Evolutionary conservation across 768 basidiomycete species (phyloP), one percentile per base, ranked within the genome.

Genomic region (Amanita polypyramis): DNA sequence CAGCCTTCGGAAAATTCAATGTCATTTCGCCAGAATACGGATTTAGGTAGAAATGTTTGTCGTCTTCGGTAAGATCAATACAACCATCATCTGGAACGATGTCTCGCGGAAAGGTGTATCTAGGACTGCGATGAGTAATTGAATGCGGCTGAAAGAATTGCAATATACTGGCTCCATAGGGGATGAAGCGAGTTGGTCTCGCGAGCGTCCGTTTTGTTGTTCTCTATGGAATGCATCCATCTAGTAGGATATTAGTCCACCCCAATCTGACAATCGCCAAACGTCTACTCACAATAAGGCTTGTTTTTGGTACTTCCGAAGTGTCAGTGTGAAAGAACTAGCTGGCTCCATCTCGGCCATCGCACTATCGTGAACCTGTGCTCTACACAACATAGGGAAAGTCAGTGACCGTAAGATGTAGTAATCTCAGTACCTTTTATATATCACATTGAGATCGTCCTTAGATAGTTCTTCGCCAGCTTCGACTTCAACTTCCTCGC

Each of bases 291-390:
- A 88, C 82, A 69, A 69, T 39, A 97, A 67, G 0, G 93, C 95
- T 63, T 98, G 95, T 59, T 92, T 95, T 59, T 97, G 95, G 64
- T 98, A 97, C 32, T 80, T 80, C 39, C 90, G 77, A 21, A 95
- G 65, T 2, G 71, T 80, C 30, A 94, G 65, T 0, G 75, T 72
- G 61, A 97, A 97, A 0, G 85, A 77, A 1, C 77, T 69, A 0
- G 80, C 69, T 5, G 93, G 88, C 27, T 93, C 82, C 80, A 89
- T 91, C 61, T 82, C 85, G 15, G 70, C 75, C 70, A 98, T 76
- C 11, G 67, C 66, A 20, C 66, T 74, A 58, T 96, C 94, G 51
- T 90, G 76, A 56, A 74, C 75, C 60, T 93, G 91, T 1, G 94
- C 94, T 59, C 93, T 95, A 51, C 32, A 43, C 43, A 52, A 29